phyloP scores from a whole-genome alignment of 805 yeast genomes.

The Nakazawaea holstii region DNA sequence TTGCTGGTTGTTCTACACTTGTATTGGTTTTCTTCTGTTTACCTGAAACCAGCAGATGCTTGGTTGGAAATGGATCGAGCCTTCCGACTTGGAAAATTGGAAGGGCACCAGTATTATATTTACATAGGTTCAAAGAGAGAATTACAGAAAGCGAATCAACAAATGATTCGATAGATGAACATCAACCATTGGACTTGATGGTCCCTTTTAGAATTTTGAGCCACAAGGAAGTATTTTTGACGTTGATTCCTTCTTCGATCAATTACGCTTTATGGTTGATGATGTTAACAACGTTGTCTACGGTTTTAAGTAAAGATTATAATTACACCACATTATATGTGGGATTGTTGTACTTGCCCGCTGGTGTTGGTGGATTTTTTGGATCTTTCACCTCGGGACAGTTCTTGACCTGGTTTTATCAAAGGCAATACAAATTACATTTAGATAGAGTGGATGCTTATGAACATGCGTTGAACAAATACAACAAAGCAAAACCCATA shows the following conservation, averaged over 20 bases:
- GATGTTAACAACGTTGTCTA: constrained; percentile 54
- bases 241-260: constrained; percentile 49
- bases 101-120: constrained; percentile 38
- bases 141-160: constrained; percentile 23
- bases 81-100: constrained; percentile 39
- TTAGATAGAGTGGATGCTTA: constrained; percentile 2
- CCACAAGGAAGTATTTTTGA: constrained; percentile 36
- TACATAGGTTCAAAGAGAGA: constrained; percentile 24
- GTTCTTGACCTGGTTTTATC: constrained; percentile 45
- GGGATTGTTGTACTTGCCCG: constrained; percentile 62
- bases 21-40: constrained; percentile 31
- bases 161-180: constrained; percentile 16
- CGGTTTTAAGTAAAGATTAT: constrained; percentile 41
- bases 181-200: constrained; percentile 11
- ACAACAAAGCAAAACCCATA: constrained; percentile 25
- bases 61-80: constrained; percentile 70
- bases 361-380: constrained; percentile 56
- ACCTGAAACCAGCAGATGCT: constrained; percentile 71
- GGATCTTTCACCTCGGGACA: constrained; percentile 55
- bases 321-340: constrained; percentile 43
- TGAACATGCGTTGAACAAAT: constrained; percentile 1
- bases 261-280: constrained; percentile 62
- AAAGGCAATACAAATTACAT: constrained; percentile 14
- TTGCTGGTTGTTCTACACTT: constrained; percentile 48
- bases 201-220: constrained; percentile 39